phyloP scores from a whole-genome alignment of 2,329 filamentous ascomycete species.

The Blastomyces silverae region DNA sequence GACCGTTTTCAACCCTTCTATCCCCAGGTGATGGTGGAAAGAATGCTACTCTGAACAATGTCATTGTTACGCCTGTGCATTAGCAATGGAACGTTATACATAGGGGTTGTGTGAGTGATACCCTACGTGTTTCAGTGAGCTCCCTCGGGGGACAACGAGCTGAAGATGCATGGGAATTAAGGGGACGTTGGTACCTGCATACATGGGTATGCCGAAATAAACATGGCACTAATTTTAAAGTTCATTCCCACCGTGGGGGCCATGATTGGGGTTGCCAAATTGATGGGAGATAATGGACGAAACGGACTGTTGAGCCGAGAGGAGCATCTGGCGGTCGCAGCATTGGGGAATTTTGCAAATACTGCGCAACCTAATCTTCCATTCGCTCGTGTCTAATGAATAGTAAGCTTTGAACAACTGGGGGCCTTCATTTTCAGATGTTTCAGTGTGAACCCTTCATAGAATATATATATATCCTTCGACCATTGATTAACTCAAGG shows the following conservation, averaged over 20 bases:
- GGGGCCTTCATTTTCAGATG: neutral
- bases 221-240: neutral
- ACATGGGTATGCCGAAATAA: neutral
- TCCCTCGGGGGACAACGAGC: neutral
- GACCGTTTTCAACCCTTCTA: neutral
- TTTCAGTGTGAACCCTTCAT: neutral
- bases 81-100: constrained; percentile 5
- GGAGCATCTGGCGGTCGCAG: neutral
- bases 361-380: neutral
- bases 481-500: too few relatives aligned
- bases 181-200: neutral
- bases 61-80: neutral
- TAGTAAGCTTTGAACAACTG: neutral
- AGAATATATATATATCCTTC: too few relatives aligned
- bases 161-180: neutral
- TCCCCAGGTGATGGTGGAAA: neutral
- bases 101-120: neutral
- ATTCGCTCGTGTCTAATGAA: neutral
- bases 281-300: neutral
- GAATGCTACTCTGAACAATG: neutral
- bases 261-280: neutral
- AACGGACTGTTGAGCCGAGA: neutral
- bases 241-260: neutral
- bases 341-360: neutral
- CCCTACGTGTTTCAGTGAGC: neutral